Base-by-base conservation (phyloP, 805 yeast genomes). In the Isabelozyma gotoi region DNA sequence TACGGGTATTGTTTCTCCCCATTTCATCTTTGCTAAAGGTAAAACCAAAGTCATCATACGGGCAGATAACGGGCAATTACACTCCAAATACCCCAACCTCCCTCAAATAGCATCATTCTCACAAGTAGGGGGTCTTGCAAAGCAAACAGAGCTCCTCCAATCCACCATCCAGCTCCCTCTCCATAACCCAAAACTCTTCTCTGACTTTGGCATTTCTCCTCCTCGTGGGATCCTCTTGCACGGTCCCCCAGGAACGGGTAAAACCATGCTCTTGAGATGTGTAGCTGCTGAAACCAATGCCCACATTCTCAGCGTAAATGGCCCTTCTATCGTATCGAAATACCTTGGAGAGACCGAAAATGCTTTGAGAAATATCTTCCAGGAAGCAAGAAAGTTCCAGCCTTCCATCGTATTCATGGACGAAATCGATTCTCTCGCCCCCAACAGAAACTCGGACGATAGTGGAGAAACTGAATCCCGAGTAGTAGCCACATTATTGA, bases 171-270 rank as follows among this genome's bases (percentile, higher is more conserved):
- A 86, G 42, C 71, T 92, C 2, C 97, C 99, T 0, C 71, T 94
- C 19, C 81, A 83, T 46, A 80, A 80, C 44, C 96, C 97, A 0
- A 74, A 77, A 5, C 64, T 89, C 24, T 92, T 91, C 55, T 74
- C 83, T 6, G 81, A 86, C 42, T 94, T 92, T 68, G 90, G 92
- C n/a, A 84, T 90, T 15, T 76, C 84, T 7, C 97, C 99, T 7
- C 97, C 97, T 11, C 73, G 97, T 44, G 99, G 99, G 29, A 81
- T 92, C n/a, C 67, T 92, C 12, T 65, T 92, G 10, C 96, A 92
- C 66, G 99, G 99, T 0, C 96, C 97, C 2, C 94, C 98, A 2
- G 99, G 99, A 3, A 92, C 97, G 0, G 99, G 99, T 40, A 92
- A 92, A 61, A 87, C 97, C 1, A 80, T 91, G 88, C 73, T 94